Evolutionary conservation across 148 eudicot species (phyloP), one percentile per base, ranked within the genome.

Genomic region (Talinum fruticosum): DNA sequence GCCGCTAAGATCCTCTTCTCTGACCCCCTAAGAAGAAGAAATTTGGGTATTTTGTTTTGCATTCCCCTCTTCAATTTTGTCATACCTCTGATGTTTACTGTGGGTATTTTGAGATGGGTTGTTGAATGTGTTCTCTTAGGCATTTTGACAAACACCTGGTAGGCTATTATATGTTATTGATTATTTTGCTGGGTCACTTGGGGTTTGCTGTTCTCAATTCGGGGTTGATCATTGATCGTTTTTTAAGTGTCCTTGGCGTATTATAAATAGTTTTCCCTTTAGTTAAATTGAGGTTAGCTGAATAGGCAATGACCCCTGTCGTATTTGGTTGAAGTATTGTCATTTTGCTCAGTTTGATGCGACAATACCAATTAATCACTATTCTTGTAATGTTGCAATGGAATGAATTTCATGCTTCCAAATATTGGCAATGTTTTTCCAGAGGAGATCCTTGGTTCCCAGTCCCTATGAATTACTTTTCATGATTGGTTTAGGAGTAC

Each of bases 1-100:
- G 99, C 99, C 28, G 88, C 99, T 13, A 91, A 87, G 72, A 92
- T 94, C 53, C 88, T 92, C 61, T 92, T 94, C 78, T 77, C 88
- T 19, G 57, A 73, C 44, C 93, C 18, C 86, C 86, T 3, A 87
- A 83, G 66, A 76, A 82, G 80, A 88, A 85, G 88, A 89, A 86
- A 83, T 92, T 95, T 65, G 96, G 98, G 98, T 95, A 84, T 29
- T 72, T 32, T 59, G 32, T 29, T 47, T 28, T 23, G 64, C 67
- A 41, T 8, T 68, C 28, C 28, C 78, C 34, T 16, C 16, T 6
- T 34, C 34, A 53, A 3, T 16, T 2, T 2, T 47, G 13, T 83
- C 3, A 0, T 10, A 3, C 23, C 51, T 70, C 41, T 6, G 15
- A 32, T 49, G 32, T 67, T 37, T 44, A 8, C 28, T 64, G 64